Evolutionary conservation across 768 basidiomycete species (phyloP).

Genomic region (Auriscalpium microsporum): DNA sequence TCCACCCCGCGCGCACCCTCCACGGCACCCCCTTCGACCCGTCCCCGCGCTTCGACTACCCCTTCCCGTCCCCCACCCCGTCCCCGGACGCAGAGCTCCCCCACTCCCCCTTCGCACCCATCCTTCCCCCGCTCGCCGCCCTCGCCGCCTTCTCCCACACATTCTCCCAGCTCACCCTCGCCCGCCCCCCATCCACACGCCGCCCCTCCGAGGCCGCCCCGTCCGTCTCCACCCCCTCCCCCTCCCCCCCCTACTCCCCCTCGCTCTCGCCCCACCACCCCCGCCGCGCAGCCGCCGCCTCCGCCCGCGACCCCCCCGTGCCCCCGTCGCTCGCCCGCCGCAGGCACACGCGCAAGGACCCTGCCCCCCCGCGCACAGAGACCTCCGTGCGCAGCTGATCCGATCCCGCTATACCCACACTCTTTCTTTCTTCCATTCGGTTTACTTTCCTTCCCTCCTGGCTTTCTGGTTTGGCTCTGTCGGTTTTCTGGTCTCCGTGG

Average conservation of each 20-base stretch:
- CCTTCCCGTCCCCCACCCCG: not conserved
- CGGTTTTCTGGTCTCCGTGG: too few relatives aligned
- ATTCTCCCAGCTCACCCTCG: not conserved
- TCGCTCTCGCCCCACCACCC: not conserved
- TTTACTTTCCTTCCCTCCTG: too few relatives aligned
- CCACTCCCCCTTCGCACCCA: not conserved
- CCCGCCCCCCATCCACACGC: not conserved
- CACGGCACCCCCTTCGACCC: slow-evolving; percentile 4
- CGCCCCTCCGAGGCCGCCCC: not conserved
- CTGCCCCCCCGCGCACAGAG: not conserved
- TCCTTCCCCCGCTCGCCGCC: not conserved
- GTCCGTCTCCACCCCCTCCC: not conserved
- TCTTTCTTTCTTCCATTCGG: too few relatives aligned
- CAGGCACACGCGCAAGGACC: not conserved
- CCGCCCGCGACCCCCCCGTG: not conserved
- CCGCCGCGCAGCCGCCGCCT: not conserved
- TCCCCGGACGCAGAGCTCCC: not conserved
- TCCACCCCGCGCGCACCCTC: not conserved
- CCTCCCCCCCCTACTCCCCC: not conserved
- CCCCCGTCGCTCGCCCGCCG: not conserved
- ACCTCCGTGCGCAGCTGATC: not conserved
- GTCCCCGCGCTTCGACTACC: slow-evolving; percentile 4
- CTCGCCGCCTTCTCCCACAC: not conserved
- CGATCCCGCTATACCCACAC: too few relatives aligned
- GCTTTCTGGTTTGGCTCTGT: too few relatives aligned